Base-by-base conservation (phyloP, 257 asterid species). In the Solanum stenotomum region DNA sequence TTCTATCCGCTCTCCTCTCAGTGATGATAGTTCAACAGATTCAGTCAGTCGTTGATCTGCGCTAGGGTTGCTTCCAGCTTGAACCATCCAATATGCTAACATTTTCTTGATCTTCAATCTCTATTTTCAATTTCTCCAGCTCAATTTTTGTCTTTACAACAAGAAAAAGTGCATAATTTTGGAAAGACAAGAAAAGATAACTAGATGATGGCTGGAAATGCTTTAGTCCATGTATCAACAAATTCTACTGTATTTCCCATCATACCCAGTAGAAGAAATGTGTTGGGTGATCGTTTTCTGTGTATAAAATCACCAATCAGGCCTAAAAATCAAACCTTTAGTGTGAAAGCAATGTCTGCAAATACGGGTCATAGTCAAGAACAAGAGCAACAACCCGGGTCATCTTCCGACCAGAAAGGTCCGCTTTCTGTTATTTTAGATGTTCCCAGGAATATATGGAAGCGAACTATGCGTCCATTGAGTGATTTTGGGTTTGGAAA, bases 401-500 rank as follows among this genome's bases (percentile, higher is more conserved):
- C 93, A 4, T 87, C 95, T 29, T 86, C 99, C 15, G 93, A 91
- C 67, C 40, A 90, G 2, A 97, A 89, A 89, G 89, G 89, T 81
- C 92, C 92, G 1, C 90, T 96, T 75, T 93, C 95, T 13, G 83
- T 90, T 87, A 90, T 94, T 92, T 86, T 96, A 71, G 95, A 93
- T 90, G 88, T 95, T 86, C 97, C 99, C 11, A 87, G 89, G 87
- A 87, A 78, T 8, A 89, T 97, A 31, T 97, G 99, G 99, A 96
- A 89, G 91, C 96, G 91, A 88, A 95, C 98, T 38, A 72, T 96
- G 89, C 93, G 91, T 86, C 99, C 99, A 33, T 89, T 97, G 95
- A 91, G 94, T 87, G 96, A 97, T 93, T 96, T 95, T 88, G 99
- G 99, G 89, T 96, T 95, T 75, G 99, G 99, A 56, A 93, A 92